Base-by-base conservation (phyloP, 768 basidiomycete species). In the Multifurca ochricompacta region DNA sequence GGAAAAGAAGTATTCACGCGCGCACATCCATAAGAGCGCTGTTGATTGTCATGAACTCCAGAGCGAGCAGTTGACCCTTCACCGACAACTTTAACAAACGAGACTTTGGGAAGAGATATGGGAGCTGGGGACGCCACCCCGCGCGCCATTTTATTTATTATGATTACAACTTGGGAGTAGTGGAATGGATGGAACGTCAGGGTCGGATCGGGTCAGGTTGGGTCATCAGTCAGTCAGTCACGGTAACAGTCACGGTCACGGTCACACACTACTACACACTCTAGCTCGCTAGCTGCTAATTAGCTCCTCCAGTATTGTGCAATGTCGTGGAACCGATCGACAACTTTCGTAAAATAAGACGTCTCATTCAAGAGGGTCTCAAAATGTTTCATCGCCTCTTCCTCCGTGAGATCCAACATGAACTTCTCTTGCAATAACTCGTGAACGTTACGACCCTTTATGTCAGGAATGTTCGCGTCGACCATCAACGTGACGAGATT, bases 401-500 rank as follows among this genome's bases (percentile, higher is more conserved):
- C 94, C 68, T 98, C 95, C 5, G 88, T 90, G 36, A 98, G 75
- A 67, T 96, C 91, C 47, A 97, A 71, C 56, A 92, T 78, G 71
- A 99, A 99, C 71, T 97, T 98, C 65, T 97, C 95, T 63, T 96
- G 91, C 23, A 99, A 83, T 70, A 96, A 84, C 60, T 85, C 84
- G 62, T 87, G 84, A 3, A 90, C 87, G 63, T 88, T 85, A 16
- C 86, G 84, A 60, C 87, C 85, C 67, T 93, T 92, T 77, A 99
- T 95, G 64, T 98, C 95, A 13, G 93, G 93, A 42, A 99, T 95
- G 62, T 95, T 94, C 3, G 93, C 94, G 61, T 97, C 93, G 8
- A 93, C 86, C 96, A 98, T 98, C 48, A 99, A 79, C 1, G 92
- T 86, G 21, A 98, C 91, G 62, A 99, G 73, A 71, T 98, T 98